Base-by-base conservation (phyloP, 2,329 filamentous ascomycete genomes). In the Trichoderma afroharzianum region DNA sequence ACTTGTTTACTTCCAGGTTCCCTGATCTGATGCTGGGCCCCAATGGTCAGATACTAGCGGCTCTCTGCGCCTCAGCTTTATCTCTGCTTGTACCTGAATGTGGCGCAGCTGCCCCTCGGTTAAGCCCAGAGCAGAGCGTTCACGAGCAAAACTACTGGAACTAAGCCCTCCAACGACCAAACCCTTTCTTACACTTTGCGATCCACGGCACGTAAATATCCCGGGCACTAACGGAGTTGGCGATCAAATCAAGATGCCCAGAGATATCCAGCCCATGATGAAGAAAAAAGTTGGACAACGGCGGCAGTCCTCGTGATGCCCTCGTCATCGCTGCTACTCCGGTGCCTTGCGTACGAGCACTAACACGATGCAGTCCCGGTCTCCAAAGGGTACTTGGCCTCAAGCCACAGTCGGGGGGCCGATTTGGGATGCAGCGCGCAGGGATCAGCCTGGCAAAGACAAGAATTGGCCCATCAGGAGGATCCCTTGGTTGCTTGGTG, bases 61-160 rank as follows among this genome's bases (percentile, higher is more conserved):
- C 43, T 21, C 55, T 47, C 70, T 71, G 70, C 63, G 70, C 70
- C 70, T 71, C 70, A 71, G 57, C 63, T 68, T 36, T 68, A 50
- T 69, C 66, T 62, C 24, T 28, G 14, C 32, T 50, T 62, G 70
- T 71, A 50, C 70, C 70, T 71, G 70, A 58, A 47, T 61, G 70
- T 71, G 70, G 70, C 70, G 70, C 70, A 71, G 70, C 39, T 9
- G n/a, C 50, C 68, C 24, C 24, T 59, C 50, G 61, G 50, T 47
- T 55, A 28, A n/a, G 55, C 33, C 43, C 36, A 39, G 36, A 39
- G 36, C 36, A 39, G 36, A 39, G 36, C 30, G 47, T 53, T 53
- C 47, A 53, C 47, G 12, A 30, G 26, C 24, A 18, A 18, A 28
- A 57, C 24, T 30, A 30, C 12, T 18, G 43, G 18, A 18, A 47